Evolutionary conservation across 768 basidiomycete species (phyloP).

Genomic region (Hygrocybe punicea): DNA sequence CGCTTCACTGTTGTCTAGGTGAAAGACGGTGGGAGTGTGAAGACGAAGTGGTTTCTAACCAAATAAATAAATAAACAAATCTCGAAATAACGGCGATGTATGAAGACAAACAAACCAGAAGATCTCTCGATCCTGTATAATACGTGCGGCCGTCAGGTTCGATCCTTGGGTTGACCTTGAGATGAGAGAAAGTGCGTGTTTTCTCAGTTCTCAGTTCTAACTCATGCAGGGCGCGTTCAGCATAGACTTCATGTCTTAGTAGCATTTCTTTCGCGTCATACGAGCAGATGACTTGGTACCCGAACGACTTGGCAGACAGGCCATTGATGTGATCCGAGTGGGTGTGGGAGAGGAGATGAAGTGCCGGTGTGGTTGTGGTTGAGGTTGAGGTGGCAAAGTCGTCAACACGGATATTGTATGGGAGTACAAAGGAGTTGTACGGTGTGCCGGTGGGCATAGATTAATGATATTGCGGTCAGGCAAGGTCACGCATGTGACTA

Average conservation of each 20-base stretch:
- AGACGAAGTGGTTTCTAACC: slow-evolving; percentile 56
- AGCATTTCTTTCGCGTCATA: slow-evolving; percentile 84
- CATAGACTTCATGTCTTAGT: slow-evolving; percentile 67
- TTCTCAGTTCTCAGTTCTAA: slow-evolving; percentile 49
- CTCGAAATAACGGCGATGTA: neutral
- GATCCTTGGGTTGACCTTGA: slow-evolving; percentile 54
- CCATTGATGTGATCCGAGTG: slow-evolving; percentile 87
- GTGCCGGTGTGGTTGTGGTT: slow-evolving; percentile 38
- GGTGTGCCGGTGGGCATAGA: slow-evolving; percentile 75
- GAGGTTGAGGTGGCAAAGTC: slow-evolving; percentile 54
- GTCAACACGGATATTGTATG: slow-evolving; percentile 85
- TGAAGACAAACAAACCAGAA: slow-evolving; percentile 48
- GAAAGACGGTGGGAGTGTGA: slow-evolving; percentile 60
- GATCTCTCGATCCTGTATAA: slow-evolving; percentile 58
- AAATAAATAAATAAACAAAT: neutral
- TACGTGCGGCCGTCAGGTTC: slow-evolving; percentile 46
- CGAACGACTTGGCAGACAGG: slow-evolving; percentile 71
- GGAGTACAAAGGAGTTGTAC: slow-evolving; percentile 68
- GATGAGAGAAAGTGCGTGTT: slow-evolving; percentile 60
- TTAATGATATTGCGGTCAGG: neutral
- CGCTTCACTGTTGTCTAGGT: slow-evolving; percentile 51
- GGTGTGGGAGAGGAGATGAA: slow-evolving; percentile 85
- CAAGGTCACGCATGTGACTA: no score
- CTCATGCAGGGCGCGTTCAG: slow-evolving; percentile 58
- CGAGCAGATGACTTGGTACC: slow-evolving; percentile 71